Conservation (phyloP, 1,284 basidiomycete species). For the Entoloma clypeatum region DNA sequence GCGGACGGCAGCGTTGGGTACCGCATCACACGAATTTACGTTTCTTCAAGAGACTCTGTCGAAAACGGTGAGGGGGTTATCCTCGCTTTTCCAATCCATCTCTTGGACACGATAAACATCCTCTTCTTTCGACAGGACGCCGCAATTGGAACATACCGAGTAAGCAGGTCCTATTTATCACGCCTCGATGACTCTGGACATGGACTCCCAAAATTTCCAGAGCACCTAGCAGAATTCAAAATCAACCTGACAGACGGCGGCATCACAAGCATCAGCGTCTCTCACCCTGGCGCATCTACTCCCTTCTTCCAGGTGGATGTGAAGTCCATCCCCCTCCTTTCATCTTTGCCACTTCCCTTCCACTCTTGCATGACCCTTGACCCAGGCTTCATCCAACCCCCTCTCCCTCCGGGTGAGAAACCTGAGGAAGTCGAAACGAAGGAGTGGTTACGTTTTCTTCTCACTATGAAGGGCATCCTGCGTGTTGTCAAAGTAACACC, state of each 20-base stretch:
- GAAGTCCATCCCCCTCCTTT: constrained; percentile 23
- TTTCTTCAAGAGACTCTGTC: constrained; percentile 25
- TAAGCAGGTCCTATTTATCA: constrained; percentile 11
- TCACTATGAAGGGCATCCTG: constrained; percentile 16
- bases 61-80: constrained; percentile 22
- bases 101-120: not conserved
- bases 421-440: constrained; percentile 21
- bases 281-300: constrained; percentile 15
- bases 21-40: constrained; percentile 29
- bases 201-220: constrained; percentile 17
- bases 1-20: constrained; percentile 19
- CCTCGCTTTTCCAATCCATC: too few relatives aligned
- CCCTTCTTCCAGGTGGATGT: constrained; percentile 29
- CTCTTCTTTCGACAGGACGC: constrained; percentile 20
- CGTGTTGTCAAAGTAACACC: constrained; percentile 15
- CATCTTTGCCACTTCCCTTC: constrained; percentile 20
- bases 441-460: constrained; percentile 20
- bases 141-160: constrained; percentile 33
- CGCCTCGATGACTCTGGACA: not conserved
- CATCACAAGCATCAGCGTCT: constrained; percentile 22
- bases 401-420: constrained; percentile 17
- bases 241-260: constrained; percentile 17
- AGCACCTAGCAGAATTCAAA: constrained; percentile 27
- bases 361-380: constrained; percentile 20
- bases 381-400: constrained; percentile 20